Evolutionary conservation across 768 basidiomycete species (phyloP).

Genomic region (Albatrellus ellisii): DNA sequence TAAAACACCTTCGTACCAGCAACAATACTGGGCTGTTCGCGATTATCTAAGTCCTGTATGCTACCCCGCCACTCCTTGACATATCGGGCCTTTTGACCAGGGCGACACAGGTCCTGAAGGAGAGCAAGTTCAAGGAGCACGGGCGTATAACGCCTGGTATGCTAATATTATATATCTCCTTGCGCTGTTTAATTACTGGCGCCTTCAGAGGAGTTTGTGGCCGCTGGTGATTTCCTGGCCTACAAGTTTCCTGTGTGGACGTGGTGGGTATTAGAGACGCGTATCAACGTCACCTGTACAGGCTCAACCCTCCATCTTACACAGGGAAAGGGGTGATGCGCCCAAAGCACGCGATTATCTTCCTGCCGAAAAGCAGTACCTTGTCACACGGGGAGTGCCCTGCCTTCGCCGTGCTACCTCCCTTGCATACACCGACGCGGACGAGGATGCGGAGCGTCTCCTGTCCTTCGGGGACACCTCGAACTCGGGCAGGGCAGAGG

Average conservation of each 20-base stretch:
- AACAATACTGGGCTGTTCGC: slow-evolving; percentile 86
- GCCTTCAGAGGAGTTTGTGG: slow-evolving; percentile 87
- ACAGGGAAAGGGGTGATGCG: slow-evolving; percentile 87
- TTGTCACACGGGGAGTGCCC: slow-evolving; percentile 92
- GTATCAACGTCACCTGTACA: slow-evolving; percentile 2
- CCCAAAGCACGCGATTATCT: slow-evolving; percentile 83
- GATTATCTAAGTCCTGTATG: slow-evolving; percentile 88
- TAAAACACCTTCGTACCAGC: slow-evolving; percentile 24
- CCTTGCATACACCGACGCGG: slow-evolving; percentile 87
- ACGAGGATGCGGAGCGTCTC: slow-evolving; percentile 92
- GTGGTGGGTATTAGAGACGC: slow-evolving; percentile 51
- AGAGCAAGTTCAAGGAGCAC: slow-evolving; percentile 99
- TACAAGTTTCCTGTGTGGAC: slow-evolving; percentile 99
- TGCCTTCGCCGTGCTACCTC: slow-evolving; percentile 90
- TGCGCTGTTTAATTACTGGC: slow-evolving; percentile 12
- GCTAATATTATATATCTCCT: slow-evolving; percentile 13
- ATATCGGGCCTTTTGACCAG: slow-evolving; percentile 19
- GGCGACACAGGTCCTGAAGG: slow-evolving; percentile 78
- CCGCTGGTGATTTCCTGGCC: slow-evolving; percentile 90
- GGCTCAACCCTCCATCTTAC: slow-evolving; percentile 4
- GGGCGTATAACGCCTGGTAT: slow-evolving; percentile 89
- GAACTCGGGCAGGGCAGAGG: slow-evolving; percentile 40
- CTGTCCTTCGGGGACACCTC: slow-evolving; percentile 67
- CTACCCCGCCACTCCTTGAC: slow-evolving; percentile 14
- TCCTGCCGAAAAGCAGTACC: slow-evolving; percentile 93